Conservation (phyloP, 2,329 filamentous ascomycete genomes). For the Trichophyton rubrum region DNA sequence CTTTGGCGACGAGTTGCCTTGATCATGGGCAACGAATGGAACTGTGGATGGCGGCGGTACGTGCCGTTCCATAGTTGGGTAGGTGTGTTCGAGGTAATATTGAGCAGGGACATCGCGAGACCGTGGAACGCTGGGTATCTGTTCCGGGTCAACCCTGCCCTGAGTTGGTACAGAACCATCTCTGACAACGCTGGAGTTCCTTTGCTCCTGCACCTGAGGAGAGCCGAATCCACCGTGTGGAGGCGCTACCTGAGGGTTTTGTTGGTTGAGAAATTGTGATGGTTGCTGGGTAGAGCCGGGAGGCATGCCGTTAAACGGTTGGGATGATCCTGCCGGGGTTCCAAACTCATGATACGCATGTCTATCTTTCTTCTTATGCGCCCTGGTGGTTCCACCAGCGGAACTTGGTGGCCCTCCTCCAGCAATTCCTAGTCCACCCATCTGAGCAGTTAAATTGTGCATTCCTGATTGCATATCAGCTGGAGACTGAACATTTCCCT, state of each 20-base stretch:
- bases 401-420: slow-evolving; percentile 41
- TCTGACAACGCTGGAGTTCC: slow-evolving; percentile 29
- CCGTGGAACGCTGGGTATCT: slow-evolving; percentile 79
- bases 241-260: slow-evolving; percentile 21
- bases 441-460: slow-evolving; percentile 47
- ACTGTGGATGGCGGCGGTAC: slow-evolving; percentile 77
- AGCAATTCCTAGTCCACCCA: slow-evolving; percentile 63
- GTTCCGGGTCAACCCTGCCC: slow-evolving; percentile 73
- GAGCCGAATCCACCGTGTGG: slow-evolving; percentile 22
- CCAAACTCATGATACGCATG: slow-evolving; percentile 86
- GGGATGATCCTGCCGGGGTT: slow-evolving; percentile 52
- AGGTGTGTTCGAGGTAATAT: slow-evolving; percentile 76
- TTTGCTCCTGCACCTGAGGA: slow-evolving; percentile 10
- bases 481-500: neutral
- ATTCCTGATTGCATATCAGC: slow-evolving; percentile 16
- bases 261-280: slow-evolving; percentile 47
- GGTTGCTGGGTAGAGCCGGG: slow-evolving; percentile 39
- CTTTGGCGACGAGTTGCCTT: slow-evolving; percentile 93
- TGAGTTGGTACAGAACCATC: slow-evolving; percentile 51
- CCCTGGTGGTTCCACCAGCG: slow-evolving; percentile 31
- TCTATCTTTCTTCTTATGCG: slow-evolving; percentile 76
- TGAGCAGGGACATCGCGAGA: slow-evolving; percentile 72
- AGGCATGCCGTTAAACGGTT: slow-evolving; percentile 57
- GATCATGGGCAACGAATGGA: slow-evolving; percentile 87
- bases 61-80: slow-evolving; percentile 91